Percentiles rank a stretch among this genome's conserved stretches.
Evolutionary conservation across 2,329 filamentous ascomycete genomes (phyloP).

Genomic region (Gliomastix tumulicola): DNA sequence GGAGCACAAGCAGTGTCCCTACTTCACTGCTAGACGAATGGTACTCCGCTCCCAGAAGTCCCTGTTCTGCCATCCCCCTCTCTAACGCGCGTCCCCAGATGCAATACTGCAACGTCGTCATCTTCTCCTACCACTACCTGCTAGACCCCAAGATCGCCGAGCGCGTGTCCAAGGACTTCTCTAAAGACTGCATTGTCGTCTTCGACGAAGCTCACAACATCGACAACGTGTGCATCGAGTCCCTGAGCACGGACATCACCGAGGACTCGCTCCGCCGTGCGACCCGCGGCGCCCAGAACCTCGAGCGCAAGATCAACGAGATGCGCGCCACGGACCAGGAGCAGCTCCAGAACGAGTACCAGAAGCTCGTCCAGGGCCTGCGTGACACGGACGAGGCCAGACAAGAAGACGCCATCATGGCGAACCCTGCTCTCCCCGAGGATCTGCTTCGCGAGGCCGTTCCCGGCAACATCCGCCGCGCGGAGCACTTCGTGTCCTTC

Average conservation of each 20-base stretch:
- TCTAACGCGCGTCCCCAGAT: slow-evolving; percentile 48
- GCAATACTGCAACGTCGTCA: slow-evolving; percentile 98
- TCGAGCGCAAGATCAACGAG: slow-evolving; percentile 84
- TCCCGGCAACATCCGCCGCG: slow-evolving; percentile 89
- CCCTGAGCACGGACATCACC: slow-evolving; percentile 91
- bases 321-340: slow-evolving; percentile 96
- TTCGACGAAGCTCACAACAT: slow-evolving; percentile 99
- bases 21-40: slow-evolving; percentile 94
- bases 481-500: slow-evolving; percentile 93
- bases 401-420: slow-evolving; percentile 94
- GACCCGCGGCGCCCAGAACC: slow-evolving; percentile 79
- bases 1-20: slow-evolving; percentile 93
- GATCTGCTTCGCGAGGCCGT: slow-evolving; percentile 94
- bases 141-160: slow-evolving; percentile 98
- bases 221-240: slow-evolving; percentile 98
- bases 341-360: slow-evolving; percentile 90
- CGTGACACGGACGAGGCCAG: slow-evolving; percentile 82
- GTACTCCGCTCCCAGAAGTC: too few species aligned
- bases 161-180: slow-evolving; percentile 87
- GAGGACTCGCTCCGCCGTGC: slow-evolving; percentile 91
- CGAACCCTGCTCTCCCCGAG: slow-evolving; percentile 85
- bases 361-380: slow-evolving; percentile 88
- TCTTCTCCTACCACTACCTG: slow-evolving; percentile 98
- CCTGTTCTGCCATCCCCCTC: background rate
- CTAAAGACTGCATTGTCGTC: slow-evolving; percentile 96